phyloP scores from a whole-genome alignment of 495 filamentous ascomycete genomes.

The Bathelium albidoporum region DNA sequence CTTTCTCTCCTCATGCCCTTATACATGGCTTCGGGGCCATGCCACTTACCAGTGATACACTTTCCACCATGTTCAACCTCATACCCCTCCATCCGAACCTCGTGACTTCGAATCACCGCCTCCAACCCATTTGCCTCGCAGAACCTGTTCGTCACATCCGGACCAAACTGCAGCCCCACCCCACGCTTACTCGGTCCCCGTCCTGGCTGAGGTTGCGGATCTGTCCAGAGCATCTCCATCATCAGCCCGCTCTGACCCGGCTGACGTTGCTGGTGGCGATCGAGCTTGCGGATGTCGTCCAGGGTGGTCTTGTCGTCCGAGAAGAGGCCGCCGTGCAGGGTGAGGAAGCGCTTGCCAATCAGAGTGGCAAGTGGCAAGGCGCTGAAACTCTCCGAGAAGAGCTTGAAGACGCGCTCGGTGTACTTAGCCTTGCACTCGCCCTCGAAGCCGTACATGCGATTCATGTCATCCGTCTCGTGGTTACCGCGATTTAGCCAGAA shows the following conservation, averaged over 20 bases:
- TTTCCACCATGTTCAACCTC: slow-evolving; percentile 89
- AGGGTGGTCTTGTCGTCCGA: slow-evolving; percentile 89
- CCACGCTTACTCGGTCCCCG: slow-evolving; percentile 93
- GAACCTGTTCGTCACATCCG: slow-evolving; percentile 93
- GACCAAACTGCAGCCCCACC: slow-evolving; percentile 92
- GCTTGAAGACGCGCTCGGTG: slow-evolving; percentile 87
- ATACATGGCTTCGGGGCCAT: background rate
- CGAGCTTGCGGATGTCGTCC: slow-evolving; percentile 85
- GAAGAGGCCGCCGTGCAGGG: slow-evolving; percentile 93
- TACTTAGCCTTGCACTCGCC: slow-evolving; percentile 98
- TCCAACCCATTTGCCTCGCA: slow-evolving; percentile 92
- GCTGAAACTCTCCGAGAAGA: slow-evolving; percentile 97
- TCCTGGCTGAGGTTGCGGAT: slow-evolving; percentile 77
- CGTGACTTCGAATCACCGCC: slow-evolving; percentile 91
- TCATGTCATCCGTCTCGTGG: slow-evolving; percentile 99
- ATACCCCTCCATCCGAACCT: slow-evolving; percentile 96
- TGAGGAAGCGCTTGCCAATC: slow-evolving; percentile 83
- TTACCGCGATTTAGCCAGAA: slow-evolving; percentile 98
- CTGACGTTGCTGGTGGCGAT: slow-evolving; percentile 85
- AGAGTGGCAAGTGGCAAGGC: slow-evolving; percentile 87
- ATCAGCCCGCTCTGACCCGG: slow-evolving; percentile 93
- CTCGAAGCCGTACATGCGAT: slow-evolving; percentile 95
- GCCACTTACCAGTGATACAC: slow-evolving; percentile 73
- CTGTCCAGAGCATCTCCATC: slow-evolving; percentile 99
- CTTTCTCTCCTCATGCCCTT: background rate